Evolutionary conservation across 176 grass and related monocot species (phyloP), one percentile per base, ranked within the genome.

Genomic region (Triticum turgidum): DNA sequence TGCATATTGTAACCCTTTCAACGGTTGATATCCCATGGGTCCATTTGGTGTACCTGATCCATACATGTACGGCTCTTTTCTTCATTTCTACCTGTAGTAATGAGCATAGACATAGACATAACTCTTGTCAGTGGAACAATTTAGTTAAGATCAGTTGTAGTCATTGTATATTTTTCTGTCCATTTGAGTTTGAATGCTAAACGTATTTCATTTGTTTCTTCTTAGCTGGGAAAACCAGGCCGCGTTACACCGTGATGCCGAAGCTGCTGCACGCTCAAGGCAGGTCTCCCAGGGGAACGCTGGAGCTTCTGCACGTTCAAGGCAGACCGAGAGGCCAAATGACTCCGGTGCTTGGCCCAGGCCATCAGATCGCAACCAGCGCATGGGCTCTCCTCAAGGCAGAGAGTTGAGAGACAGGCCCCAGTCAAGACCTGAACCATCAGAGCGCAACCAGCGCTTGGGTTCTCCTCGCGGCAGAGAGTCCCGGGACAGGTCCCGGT

Each of bases 1-100:
- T 87, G 69, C 84, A 56, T 92, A 59, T 87, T 89, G 42, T 76
- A 89, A 89, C 49, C 80, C 84, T 38, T 87, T 87, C 25, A 58
- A 37, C 22, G 3, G 70, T 84, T 80, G 76, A n/a, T 66, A 86
- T 54, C 84, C 69, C 65, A 80, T 88, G 80, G 54, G 54, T 59
- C 54, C 18, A 59, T 59, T 20, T 59, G 54, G 54, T 3, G 69
- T 30, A 47, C 32, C 69, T 81, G 91, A 89, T 47, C 73, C 84
- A 64, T 89, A 87, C 80, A 89, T 84, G 84, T 25, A 25, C 25
- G 25, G 25, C 20, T 38, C 77, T 9, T 61, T 78, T 45, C 12
- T 32, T 56, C 4, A 32, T 22, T 64, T 54, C 17, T 61, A 29
- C 35, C 9, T 38, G 21, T 30, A 56, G 17, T 45, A 87, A 80